Evolutionary conservation across 2,329 filamentous ascomycete genomes (phyloP).

Genomic region (Dothistroma pini): DNA sequence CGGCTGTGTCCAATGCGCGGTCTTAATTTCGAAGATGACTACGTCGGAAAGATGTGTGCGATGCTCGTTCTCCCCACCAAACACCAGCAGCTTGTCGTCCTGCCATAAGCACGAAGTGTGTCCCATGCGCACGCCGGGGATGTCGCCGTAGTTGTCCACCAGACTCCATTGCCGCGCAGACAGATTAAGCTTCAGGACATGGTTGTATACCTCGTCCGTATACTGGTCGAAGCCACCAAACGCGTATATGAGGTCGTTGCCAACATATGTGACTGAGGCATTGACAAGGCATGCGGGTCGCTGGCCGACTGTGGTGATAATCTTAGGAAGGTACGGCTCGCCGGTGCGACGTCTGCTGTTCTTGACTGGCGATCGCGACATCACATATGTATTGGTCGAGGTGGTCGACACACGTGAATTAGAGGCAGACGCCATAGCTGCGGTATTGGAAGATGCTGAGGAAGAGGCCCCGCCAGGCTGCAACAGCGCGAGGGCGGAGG

Average conservation of each 20-base stretch:
- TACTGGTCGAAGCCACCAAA: conserved; percentile 99
- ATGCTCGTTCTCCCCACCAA: conserved; percentile 97
- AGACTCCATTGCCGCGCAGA: conserved; percentile 87
- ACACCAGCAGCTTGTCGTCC: conserved; percentile 92
- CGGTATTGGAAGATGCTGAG: background rate
- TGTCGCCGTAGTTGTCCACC: conserved; percentile 98
- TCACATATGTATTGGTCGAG: conserved; percentile 75
- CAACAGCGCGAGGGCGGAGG: background rate
- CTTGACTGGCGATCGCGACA: conserved; percentile 79
- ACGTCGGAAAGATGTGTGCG: conserved; percentile 92
- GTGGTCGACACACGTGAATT: conserved; percentile 32
- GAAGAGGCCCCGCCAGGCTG: background rate
- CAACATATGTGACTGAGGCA: conserved; percentile 89
- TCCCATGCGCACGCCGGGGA: conserved; percentile 96
- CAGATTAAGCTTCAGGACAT: conserved; percentile 86
- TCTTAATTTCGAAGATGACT: conserved; percentile 92
- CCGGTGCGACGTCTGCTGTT: conserved; percentile 53
- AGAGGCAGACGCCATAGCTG: conserved; percentile 19
- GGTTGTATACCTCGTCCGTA: conserved; percentile 98
- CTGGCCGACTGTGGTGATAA: conserved; percentile 58
- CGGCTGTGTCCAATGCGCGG: conserved; percentile 92
- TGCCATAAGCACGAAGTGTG: conserved; percentile 94
- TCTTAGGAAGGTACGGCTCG: conserved; percentile 79
- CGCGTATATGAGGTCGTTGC: conserved; percentile 94
- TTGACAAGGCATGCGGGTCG: conserved; percentile 94